Conservation (phyloP, 2,329 filamentous ascomycete species). For the Rhytidhysteron rufulum region DNA sequence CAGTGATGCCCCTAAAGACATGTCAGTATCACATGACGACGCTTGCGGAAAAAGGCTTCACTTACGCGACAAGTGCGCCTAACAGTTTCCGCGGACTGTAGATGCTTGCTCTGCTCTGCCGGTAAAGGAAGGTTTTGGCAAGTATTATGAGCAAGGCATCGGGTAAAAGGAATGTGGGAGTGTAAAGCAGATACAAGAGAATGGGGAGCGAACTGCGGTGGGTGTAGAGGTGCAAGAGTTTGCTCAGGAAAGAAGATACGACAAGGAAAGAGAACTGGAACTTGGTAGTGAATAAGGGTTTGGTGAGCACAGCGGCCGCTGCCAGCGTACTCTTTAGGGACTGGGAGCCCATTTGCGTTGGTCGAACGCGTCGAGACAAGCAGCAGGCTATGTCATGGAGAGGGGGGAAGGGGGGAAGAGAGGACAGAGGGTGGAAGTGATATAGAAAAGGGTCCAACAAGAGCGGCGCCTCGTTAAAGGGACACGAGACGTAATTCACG, state of each 20-base stretch:
- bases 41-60: slow-evolving; percentile 5
- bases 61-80: slow-evolving; percentile 28
- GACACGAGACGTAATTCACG: too few species aligned
- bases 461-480: too few species aligned
- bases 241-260: slow-evolving; percentile 30
- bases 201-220: slow-evolving; percentile 30
- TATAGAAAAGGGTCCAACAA: too few species aligned
- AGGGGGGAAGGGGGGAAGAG: too few species aligned
- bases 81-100: slow-evolving; percentile 11
- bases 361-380: too few species aligned
- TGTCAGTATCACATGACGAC: neutral
- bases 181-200: slow-evolving; percentile 32
- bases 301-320: too few species aligned
- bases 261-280: slow-evolving; percentile 25
- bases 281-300: too few species aligned
- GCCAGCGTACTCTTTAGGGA: too few species aligned
- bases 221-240: slow-evolving; percentile 30
- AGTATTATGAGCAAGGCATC: slow-evolving; percentile 31
- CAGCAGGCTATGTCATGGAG: too few species aligned
- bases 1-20: slow-evolving; percentile 23
- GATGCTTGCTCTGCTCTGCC: slow-evolving; percentile 4
- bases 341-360: too few species aligned
- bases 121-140: slow-evolving; percentile 25
- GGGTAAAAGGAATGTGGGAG: slow-evolving; percentile 35
- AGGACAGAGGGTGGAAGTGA: too few species aligned